phyloP scores from a whole-genome alignment of 495 filamentous ascomycete species.

The Penicillium bovifimosum region DNA sequence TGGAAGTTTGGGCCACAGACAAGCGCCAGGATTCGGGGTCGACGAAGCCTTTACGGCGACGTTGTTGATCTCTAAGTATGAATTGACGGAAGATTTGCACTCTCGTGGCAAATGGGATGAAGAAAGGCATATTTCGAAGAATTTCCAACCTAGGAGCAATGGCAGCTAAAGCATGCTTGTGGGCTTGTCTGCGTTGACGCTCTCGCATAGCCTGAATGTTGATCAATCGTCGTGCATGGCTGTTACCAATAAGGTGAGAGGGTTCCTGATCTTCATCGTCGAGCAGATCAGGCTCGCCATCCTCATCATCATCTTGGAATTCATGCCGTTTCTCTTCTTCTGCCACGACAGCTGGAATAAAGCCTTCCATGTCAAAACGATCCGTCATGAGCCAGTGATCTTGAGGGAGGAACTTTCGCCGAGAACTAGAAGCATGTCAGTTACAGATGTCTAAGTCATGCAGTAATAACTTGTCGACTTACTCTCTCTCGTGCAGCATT shows the following conservation, averaged over 20 bases:
- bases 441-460: background rate
- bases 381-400: slow-evolving; percentile 94
- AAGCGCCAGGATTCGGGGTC: slow-evolving; percentile 80
- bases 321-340: slow-evolving; percentile 80
- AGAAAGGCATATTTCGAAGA: slow-evolving; percentile 92
- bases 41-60: slow-evolving; percentile 65
- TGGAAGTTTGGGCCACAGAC: slow-evolving; percentile 43
- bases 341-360: slow-evolving; percentile 77
- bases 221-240: slow-evolving; percentile 47
- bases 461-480: slow-evolving; percentile 17
- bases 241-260: slow-evolving; percentile 45
- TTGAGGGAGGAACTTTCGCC: slow-evolving; percentile 72
- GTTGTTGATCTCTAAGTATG: slow-evolving; percentile 72
- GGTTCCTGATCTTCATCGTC: slow-evolving; percentile 27
- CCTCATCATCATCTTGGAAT: slow-evolving; percentile 54
- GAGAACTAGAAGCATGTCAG: slow-evolving; percentile 47
- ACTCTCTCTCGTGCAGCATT: slow-evolving; percentile 90
- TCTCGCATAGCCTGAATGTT: slow-evolving; percentile 50
- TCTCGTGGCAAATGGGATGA: slow-evolving; percentile 86
- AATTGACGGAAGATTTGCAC: slow-evolving; percentile 95
- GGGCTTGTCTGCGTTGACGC: slow-evolving; percentile 57
- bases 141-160: slow-evolving; percentile 85
- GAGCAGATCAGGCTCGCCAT: slow-evolving; percentile 35
- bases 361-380: slow-evolving; percentile 85
- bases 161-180: slow-evolving; percentile 62